phyloP scores from a whole-genome alignment of 768 basidiomycete genomes.

The Exidia glandulosa region DNA sequence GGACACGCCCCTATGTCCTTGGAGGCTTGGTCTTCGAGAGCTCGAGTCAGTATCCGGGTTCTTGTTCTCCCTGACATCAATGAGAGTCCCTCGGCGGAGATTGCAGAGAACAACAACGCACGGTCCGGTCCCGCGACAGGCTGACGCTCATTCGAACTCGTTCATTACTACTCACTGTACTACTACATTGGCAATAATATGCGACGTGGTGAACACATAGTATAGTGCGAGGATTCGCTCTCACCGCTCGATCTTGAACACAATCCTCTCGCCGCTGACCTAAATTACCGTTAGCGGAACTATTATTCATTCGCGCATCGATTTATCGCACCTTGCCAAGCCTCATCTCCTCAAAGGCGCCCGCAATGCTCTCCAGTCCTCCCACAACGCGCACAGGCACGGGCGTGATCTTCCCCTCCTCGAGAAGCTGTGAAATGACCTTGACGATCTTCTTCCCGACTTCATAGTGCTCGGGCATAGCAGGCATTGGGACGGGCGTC shows the following conservation, averaged over 20 bases:
- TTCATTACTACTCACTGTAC: too few species aligned
- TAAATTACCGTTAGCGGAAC: not conserved
- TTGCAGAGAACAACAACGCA: too few species aligned
- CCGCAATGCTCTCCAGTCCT: not conserved
- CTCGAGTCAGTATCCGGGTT: too few species aligned
- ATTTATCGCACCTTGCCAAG: not conserved
- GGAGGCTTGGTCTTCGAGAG: too few species aligned
- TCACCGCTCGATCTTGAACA: not conserved
- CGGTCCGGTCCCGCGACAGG: too few species aligned
- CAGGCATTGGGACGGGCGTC: not conserved
- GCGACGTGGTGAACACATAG: too few species aligned
- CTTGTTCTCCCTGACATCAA: too few species aligned
- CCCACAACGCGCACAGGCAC: not conserved
- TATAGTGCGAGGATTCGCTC: too few species aligned
- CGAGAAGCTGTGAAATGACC: not conserved
- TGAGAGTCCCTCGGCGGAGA: too few species aligned
- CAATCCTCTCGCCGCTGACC: not conserved
- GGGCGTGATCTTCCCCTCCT: not conserved
- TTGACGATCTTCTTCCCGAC: not conserved
- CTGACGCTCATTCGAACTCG: too few species aligned
- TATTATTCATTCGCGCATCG: not conserved
- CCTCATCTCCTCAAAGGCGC: not conserved
- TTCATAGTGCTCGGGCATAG: not conserved
- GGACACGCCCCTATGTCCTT: too few species aligned
- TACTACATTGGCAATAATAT: too few species aligned